A percentile compares a stretch with the other conserved stretches of the same genome.
Evolutionary conservation across 306 rosid genomes (phyloP).

Genomic region (Ammopiptanthus mongolicus): DNA sequence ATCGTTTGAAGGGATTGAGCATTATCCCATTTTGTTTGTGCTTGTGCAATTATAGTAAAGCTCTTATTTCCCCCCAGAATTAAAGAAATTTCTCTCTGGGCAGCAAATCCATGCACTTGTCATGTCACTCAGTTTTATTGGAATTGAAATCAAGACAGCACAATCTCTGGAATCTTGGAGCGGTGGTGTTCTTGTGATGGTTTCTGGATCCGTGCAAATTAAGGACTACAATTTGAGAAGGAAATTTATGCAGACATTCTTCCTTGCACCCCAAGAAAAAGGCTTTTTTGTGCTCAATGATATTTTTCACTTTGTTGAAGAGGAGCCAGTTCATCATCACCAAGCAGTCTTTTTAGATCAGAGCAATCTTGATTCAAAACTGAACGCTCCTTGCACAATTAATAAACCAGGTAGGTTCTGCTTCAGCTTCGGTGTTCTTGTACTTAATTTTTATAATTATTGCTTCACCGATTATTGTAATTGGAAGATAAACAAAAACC

Average conservation of each 20-base stretch:
- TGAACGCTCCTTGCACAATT: constrained; percentile 43
- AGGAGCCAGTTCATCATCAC: constrained; percentile 65
- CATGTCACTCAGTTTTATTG: constrained; percentile 77
- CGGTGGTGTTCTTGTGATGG: constrained; percentile 91
- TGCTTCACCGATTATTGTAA: too few species aligned
- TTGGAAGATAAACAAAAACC: too few species aligned
- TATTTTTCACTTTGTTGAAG: constrained; percentile 83
- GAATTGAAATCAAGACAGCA: constrained; percentile 80
- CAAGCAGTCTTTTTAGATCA: constrained; percentile 73
- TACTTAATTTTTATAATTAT: too few species aligned
- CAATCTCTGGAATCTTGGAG: constrained; percentile 91
- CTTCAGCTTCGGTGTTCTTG: too few species aligned
- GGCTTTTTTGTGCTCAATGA: constrained; percentile 88
- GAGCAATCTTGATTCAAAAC: constrained; percentile 55
- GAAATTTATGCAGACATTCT: constrained; percentile 87
- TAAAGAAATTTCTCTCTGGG: constrained; percentile 19
- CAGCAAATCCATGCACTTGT: constrained; percentile 94
- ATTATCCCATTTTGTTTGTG: background rate
- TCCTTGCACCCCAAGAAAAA: constrained; percentile 96
- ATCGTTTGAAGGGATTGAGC: background rate
- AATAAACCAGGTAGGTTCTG: constrained; percentile 58
- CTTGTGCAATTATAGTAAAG: constrained; percentile 15
- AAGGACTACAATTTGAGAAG: constrained; percentile 60
- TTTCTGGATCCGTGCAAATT: constrained; percentile 79
- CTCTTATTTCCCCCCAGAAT: background rate